phyloP scores from a whole-genome alignment of 2,329 filamentous ascomycete species.

The Botryosphaeria dothidea region DNA sequence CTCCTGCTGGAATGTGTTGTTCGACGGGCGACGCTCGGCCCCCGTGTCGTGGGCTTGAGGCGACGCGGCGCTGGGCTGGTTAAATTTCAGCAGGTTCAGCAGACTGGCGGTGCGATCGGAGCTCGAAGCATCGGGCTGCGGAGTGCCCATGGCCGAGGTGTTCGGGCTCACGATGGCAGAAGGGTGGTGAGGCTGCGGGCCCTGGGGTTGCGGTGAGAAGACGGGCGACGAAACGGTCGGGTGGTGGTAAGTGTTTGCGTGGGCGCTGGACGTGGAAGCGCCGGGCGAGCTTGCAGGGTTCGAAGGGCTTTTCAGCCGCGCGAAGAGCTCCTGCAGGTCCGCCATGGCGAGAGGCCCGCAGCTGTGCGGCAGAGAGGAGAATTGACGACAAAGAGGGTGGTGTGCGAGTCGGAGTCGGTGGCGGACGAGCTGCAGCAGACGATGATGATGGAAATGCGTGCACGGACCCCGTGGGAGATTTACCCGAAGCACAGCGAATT shows the following conservation, averaged over 20 bases:
- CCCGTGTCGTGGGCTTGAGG: conserved; percentile 35
- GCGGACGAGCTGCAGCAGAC: conserved; percentile 7
- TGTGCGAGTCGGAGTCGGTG: conserved; percentile 11
- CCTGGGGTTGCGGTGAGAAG: conserved; percentile 56
- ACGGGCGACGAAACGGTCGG: conserved; percentile 60
- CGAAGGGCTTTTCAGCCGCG: conserved; percentile 39
- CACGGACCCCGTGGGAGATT: conserved; percentile 2
- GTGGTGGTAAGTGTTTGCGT: conserved; percentile 46
- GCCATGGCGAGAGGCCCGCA: conserved; percentile 32
- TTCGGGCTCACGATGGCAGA: conserved; percentile 62
- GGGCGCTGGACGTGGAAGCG: conserved; percentile 16
- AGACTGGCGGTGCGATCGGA: conserved; percentile 57
- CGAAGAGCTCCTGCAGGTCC: conserved; percentile 47
- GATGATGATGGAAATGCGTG: conserved; percentile 17
- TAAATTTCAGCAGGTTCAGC: conserved; percentile 67
- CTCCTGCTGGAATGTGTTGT: conserved; percentile 18
- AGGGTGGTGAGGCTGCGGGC: conserved; percentile 57
- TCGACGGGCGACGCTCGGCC: conserved; percentile 28
- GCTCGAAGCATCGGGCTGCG: conserved; percentile 41
- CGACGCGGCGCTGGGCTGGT: conserved; percentile 44
- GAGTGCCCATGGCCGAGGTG: conserved; percentile 46
- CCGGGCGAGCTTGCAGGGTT: conserved; percentile 23
- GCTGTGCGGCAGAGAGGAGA: conserved; percentile 13
- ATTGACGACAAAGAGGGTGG: conserved; percentile 8
- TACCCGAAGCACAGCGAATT: neutral